These are phyloP conservation scores for Rhodofomes roseus DNA, from an alignment of 1,284 basidiomycete species.

Conservation along the genomic window DNA sequence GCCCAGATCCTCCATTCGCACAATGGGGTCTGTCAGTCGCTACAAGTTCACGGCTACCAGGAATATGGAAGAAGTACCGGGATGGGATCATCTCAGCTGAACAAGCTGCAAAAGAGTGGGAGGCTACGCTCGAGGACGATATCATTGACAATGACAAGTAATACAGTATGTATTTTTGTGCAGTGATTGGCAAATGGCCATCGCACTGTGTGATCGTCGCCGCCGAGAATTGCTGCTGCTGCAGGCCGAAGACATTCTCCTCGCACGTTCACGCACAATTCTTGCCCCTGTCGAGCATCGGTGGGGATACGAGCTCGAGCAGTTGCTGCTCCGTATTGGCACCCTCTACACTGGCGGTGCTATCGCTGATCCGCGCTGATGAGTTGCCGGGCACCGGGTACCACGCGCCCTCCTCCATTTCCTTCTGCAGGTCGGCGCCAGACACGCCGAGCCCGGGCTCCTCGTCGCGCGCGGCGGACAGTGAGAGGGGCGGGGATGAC, in stretches of 20 bases:
- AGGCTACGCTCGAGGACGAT: no score
- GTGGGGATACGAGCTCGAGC: conserved; percentile 33
- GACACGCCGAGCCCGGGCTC: conserved; percentile 57
- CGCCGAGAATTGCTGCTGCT: conserved; percentile 33
- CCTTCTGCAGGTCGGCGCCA: conserved; percentile 40
- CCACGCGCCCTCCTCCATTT: conserved; percentile 36
- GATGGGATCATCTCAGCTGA: no score
- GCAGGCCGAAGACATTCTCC: conserved; percentile 63
- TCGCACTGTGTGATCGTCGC: conserved; percentile 29
- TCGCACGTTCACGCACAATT: conserved; percentile 37
- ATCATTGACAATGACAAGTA: no score
- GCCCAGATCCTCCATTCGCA: no score
- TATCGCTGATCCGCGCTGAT: conserved; percentile 79
- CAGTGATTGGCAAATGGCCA: no score
- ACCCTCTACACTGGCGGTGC: conserved; percentile 48
- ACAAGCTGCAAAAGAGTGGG: no score
- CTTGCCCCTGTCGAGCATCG: conserved; percentile 16
- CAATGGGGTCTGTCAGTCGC: no score
- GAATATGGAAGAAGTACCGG: no score
- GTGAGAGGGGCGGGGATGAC: conserved; percentile 34
- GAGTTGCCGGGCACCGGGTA: conserved; percentile 76
- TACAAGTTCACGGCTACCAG: no score
- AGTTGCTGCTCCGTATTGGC: conserved; percentile 48
- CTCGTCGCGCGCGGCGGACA: conserved; percentile 45
- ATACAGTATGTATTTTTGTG: no score